Evolutionary conservation across 73 alveolate genomes (phyloP).

Genomic region (Paramecium primaurelia): DNA sequence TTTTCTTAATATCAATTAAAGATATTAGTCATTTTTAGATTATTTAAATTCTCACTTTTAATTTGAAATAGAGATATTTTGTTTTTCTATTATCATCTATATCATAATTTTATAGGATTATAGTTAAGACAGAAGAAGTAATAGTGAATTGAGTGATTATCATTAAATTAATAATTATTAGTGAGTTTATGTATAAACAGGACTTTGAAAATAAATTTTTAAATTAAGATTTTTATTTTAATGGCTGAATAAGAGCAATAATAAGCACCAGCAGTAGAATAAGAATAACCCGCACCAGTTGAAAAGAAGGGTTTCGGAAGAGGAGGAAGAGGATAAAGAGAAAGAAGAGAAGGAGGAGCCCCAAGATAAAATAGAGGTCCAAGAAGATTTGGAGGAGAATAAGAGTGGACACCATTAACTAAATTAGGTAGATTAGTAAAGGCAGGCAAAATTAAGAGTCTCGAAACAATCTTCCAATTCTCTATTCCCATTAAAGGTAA

Average conservation of each 20-base stretch:
- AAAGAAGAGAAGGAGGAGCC: conserved; percentile 71
- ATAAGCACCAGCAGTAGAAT: not conserved
- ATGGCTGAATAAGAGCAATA: conserved; percentile 9
- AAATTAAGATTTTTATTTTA: not conserved
- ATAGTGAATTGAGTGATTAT: not conserved
- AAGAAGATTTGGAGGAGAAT: conserved; percentile 94
- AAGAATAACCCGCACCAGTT: conserved; percentile 2
- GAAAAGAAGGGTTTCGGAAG: conserved; percentile 50
- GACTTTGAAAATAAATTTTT: conserved; percentile 6
- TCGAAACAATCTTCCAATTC: conserved; percentile 99
- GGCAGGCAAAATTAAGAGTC: conserved; percentile 89
- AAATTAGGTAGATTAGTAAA: conserved; percentile 99
- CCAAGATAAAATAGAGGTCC: conserved; percentile 89
- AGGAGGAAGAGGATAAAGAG: conserved; percentile 65
- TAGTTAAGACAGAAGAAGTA: not conserved
- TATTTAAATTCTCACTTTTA: too few relatives aligned
- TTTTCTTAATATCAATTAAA: too few relatives aligned
- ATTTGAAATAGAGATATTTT: too few relatives aligned
- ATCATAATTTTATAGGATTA: not conserved
- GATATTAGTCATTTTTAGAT: too few relatives aligned
- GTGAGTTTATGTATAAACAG: not conserved
- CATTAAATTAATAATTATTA: not conserved
- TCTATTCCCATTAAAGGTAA: conserved; percentile 99
- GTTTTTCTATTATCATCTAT: too few relatives aligned
- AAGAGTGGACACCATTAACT: conserved; percentile 98